Conservation (phyloP, 192 early-diverging fungal genomes). For the Coemansia sp. region DNA sequence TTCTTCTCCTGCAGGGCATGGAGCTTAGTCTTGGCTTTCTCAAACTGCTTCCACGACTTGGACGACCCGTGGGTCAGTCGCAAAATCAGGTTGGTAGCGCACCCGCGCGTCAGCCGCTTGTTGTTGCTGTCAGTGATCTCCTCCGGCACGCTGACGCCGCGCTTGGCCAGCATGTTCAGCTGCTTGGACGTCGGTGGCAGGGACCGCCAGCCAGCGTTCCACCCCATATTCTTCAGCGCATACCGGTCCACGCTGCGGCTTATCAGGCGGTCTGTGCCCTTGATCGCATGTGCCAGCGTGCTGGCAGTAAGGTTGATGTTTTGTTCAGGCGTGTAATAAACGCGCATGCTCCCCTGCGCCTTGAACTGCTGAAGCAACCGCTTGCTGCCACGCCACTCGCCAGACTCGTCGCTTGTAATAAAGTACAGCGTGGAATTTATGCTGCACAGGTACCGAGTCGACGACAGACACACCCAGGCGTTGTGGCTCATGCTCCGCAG, state of each 20-base stretch:
- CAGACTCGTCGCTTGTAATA: background rate
- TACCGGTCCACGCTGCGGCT: conserved; percentile 5
- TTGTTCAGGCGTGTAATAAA: conserved; percentile 4
- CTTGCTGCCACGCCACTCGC: conserved; percentile 12
- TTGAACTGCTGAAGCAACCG: conserved; percentile 1
- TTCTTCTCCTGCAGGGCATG: background rate
- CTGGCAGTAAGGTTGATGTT: conserved; percentile 27
- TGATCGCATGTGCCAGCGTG: conserved; percentile 55
- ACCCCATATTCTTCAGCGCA: conserved; percentile 10
- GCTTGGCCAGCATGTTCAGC: conserved; percentile 40
- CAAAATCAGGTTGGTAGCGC: conserved; percentile 69
- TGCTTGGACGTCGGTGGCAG: conserved; percentile 56
- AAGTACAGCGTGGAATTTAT: background rate
- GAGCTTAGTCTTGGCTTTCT: background rate
- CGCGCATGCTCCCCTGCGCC: background rate
- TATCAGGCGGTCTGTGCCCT: conserved; percentile 65
- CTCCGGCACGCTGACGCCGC: conserved; percentile 32
- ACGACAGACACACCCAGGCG: conserved; percentile 34
- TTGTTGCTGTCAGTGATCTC: background rate
- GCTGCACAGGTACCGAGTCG: conserved; percentile 15
- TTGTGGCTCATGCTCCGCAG: conserved; percentile 19
- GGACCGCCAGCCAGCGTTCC: conserved; percentile 58
- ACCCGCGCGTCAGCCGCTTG: conserved; percentile 56
- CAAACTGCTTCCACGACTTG: conserved; percentile 47
- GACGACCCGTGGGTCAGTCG: conserved; percentile 55